A percentile compares a stretch with the other conserved stretches of the same genome.
Evolutionary conservation across 495 filamentous ascomycete genomes (phyloP).

Genomic region (Neurospora pannonica): DNA sequence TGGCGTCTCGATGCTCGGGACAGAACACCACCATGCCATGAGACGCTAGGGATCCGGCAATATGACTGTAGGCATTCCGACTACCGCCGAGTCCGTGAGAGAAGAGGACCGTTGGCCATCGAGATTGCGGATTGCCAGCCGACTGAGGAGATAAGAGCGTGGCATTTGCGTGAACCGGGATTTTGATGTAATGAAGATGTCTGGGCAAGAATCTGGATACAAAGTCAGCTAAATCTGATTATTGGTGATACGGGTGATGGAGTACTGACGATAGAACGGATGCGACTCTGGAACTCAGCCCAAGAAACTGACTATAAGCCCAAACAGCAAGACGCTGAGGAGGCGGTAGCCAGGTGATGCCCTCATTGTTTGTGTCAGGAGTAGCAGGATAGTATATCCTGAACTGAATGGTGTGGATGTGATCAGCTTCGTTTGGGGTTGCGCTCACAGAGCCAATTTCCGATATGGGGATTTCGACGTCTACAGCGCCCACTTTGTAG

Average conservation of each 20-base stretch:
- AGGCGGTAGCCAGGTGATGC: conserved; percentile 59
- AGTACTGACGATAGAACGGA: conserved; percentile 49
- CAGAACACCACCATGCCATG: conserved; percentile 68
- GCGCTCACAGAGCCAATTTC: conserved; percentile 44
- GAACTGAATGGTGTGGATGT: conserved; percentile 58
- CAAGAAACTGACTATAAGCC: conserved; percentile 60
- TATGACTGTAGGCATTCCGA: conserved; percentile 64
- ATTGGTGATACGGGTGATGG: not conserved
- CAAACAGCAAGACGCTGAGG: conserved; percentile 60
- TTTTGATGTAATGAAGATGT: conserved; percentile 56
- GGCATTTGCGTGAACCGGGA: conserved; percentile 38
- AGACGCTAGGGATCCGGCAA: conserved; percentile 60
- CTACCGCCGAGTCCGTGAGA: conserved; percentile 71
- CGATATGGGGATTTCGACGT: conserved; percentile 60
- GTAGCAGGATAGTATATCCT: conserved; percentile 65
- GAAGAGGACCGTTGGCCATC: conserved; percentile 73
- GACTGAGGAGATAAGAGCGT: conserved; percentile 18
- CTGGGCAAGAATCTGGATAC: conserved; percentile 46
- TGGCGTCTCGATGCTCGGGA: conserved; percentile 69
- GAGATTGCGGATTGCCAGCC: conserved; percentile 19
- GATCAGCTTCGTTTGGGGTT: conserved; percentile 37
- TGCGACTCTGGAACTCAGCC: conserved; percentile 43
- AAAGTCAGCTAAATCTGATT: not conserved
- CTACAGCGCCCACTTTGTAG: conserved; percentile 62
- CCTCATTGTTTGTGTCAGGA: conserved; percentile 28